A percentile compares a stretch with the other conserved stretches of the same genome.
Evolutionary conservation across 2,329 filamentous ascomycete species (phyloP).

Genomic region (Drechslerella dactyloides): DNA sequence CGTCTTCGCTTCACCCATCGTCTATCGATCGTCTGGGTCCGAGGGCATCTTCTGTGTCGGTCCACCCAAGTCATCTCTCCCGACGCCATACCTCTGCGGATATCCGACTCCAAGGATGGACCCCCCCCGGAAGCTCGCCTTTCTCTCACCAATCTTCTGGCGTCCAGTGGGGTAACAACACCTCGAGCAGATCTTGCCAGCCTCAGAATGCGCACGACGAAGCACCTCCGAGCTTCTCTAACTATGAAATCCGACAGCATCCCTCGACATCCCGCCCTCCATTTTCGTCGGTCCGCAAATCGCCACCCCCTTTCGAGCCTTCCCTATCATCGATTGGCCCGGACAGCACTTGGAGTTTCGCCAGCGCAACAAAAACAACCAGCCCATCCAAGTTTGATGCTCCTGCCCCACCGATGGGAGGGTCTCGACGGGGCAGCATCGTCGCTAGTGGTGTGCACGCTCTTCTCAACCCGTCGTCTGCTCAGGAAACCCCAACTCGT

Average conservation of each 20-base stretch:
- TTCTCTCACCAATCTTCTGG: constrained; percentile 66
- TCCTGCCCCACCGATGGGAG: constrained; percentile 53
- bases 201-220: constrained; percentile 64
- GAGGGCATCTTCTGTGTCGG: constrained; percentile 62
- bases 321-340: constrained; percentile 52
- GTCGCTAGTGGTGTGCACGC: constrained; percentile 56
- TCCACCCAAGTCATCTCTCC: constrained; percentile 42
- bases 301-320: constrained; percentile 54
- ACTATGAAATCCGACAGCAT: constrained; percentile 65
- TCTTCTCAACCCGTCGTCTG: constrained; percentile 54
- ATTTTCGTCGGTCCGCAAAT: constrained; percentile 53
- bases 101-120: constrained; percentile 86
- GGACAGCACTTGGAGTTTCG: constrained; percentile 54
- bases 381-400: constrained; percentile 50
- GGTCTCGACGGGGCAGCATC: constrained; percentile 56
- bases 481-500: constrained; percentile 33
- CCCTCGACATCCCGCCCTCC: constrained; percentile 44
- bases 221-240: constrained; percentile 68
- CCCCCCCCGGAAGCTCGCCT: constrained; percentile 61
- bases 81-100: constrained; percentile 87
- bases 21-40: constrained; percentile 71
- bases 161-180: constrained; percentile 71
- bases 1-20: constrained; percentile 75
- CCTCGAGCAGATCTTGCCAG: constrained; percentile 62
- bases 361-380: constrained; percentile 46